phyloP scores from a whole-genome alignment of 2,329 filamentous ascomycete genomes.

The Periconia digitata region DNA sequence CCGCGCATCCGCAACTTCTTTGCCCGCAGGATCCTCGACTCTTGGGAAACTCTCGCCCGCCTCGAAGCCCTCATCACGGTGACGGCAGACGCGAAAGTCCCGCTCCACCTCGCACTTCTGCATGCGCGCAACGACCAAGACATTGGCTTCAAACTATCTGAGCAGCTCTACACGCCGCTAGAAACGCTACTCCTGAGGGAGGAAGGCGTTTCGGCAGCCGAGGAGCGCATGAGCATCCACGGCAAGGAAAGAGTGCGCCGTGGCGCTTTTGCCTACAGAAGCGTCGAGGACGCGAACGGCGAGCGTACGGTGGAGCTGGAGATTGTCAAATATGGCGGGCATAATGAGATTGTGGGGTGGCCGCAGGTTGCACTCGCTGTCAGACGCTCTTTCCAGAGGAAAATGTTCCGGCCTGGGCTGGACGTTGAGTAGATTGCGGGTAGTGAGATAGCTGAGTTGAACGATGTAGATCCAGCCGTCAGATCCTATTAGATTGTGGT shows the following conservation, averaged over 20 bases:
- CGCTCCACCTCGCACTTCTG: constrained; percentile 68
- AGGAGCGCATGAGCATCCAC: constrained; percentile 35
- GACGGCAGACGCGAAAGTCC: constrained; percentile 22
- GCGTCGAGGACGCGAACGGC: constrained; percentile 29
- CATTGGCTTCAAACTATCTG: constrained; percentile 72
- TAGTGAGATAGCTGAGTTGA: background rate
- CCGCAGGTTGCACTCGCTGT: constrained; percentile 65
- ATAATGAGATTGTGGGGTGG: constrained; percentile 70
- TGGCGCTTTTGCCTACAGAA: constrained; percentile 40
- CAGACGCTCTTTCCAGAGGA: constrained; percentile 62
- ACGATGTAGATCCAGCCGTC: no score
- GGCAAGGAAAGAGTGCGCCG: constrained; percentile 34
- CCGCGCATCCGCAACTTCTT: constrained; percentile 66
- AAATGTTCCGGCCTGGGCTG: constrained; percentile 24
- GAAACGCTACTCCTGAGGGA: constrained; percentile 32
- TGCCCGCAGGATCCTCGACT: constrained; percentile 69
- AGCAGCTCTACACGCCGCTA: constrained; percentile 29
- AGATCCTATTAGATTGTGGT: no score
- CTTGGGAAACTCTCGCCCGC: constrained; percentile 73
- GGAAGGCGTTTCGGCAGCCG: constrained; percentile 23
- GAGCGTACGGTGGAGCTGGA: constrained; percentile 44
- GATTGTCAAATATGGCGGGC: constrained; percentile 51
- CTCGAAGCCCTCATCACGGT: constrained; percentile 59
- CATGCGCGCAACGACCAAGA: constrained; percentile 82
- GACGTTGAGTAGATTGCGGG: constrained; percentile 28